phyloP scores from a whole-genome alignment of 1,284 basidiomycete genomes.

The Rugosomyces carneus region DNA sequence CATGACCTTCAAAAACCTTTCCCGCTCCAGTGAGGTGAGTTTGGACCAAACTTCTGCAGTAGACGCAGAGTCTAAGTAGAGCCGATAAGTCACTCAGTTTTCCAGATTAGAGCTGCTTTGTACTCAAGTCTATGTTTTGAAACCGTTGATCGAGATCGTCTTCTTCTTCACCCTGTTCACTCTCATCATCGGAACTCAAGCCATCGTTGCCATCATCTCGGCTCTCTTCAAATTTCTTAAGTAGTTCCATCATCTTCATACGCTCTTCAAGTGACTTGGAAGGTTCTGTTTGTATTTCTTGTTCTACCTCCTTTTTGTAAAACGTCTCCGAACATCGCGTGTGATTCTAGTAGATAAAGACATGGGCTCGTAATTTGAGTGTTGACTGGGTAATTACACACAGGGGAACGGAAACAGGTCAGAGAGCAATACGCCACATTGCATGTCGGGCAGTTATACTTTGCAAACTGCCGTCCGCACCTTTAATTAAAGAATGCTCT shows the following conservation, averaged over 20 bases:
- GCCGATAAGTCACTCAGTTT: background rate
- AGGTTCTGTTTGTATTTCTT: constrained; percentile 49
- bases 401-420: constrained; percentile 69
- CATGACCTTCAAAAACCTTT: constrained; percentile 52
- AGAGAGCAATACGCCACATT: constrained; percentile 77
- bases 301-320: constrained; percentile 65
- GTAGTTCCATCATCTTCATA: constrained; percentile 58
- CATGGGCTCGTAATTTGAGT: background rate
- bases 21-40: constrained; percentile 51
- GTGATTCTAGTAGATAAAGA: constrained; percentile 45
- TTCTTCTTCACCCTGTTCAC: constrained; percentile 30
- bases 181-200: constrained; percentile 24
- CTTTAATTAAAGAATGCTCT: too few relatives aligned
- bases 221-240: constrained; percentile 67
- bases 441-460: constrained; percentile 76
- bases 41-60: constrained; percentile 59
- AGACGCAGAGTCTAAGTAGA: constrained; percentile 41
- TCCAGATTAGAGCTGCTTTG: background rate
- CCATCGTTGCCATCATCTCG: constrained; percentile 20
- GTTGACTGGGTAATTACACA: constrained; percentile 25
- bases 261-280: constrained; percentile 50
- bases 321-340: constrained; percentile 70
- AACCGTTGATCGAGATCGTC: constrained; percentile 50
- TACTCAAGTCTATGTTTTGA: constrained; percentile 57
- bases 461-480: constrained; percentile 67